Evolutionary conservation across 495 filamentous ascomycete species (phyloP), one percentile per base, ranked within the genome.

Genomic region (Penicillium pulvis): DNA sequence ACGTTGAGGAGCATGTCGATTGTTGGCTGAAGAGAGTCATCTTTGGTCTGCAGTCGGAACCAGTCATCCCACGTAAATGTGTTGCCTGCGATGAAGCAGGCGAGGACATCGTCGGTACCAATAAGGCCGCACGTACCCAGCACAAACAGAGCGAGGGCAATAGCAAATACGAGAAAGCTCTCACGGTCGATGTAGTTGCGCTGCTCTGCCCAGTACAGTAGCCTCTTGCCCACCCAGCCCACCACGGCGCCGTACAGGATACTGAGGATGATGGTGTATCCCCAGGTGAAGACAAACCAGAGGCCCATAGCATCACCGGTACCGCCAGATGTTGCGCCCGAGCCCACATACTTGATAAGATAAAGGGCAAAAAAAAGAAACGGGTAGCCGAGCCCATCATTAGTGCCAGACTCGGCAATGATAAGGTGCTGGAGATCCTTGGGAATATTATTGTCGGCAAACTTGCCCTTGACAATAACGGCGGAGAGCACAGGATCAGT

Each of bases 11-110:
- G 75, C 85, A 88, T 87, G 61, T 97, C 92, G 54, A 97, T 90
- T 1, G 91, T 96, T 0, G 93, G 91, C 65, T 96, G 90, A 26
- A 98, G 79, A 7, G 87, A 91, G 68, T 97, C 93, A 69, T 96
- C 92, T 58, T 89, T 75, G 1, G 92, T 96, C 70, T 90, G 89
- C 0, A 93, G 78, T 2, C 93, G 89, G 73, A 95, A 97, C 92
- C 91, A 96, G 74, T 96, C 93, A 76, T 89, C 92, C 82, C 89
- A 90, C 6, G 90, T 96, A 62, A 98, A 94, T 7, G 83, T 85
- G 63, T 96, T 97, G 3, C 93, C 93, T 17, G 93, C 92, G 57
- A 96, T 87, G 64, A 98, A 98, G 74, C 91, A 96, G 2, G 93
- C 92, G 1, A 98, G 81, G 16, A 97, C 87, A 60, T 97, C 93